These are phyloP conservation scores for Chlorella sorokiniana DNA, from an alignment of 139 green algal genomes.

Conservation along the genomic window DNA sequence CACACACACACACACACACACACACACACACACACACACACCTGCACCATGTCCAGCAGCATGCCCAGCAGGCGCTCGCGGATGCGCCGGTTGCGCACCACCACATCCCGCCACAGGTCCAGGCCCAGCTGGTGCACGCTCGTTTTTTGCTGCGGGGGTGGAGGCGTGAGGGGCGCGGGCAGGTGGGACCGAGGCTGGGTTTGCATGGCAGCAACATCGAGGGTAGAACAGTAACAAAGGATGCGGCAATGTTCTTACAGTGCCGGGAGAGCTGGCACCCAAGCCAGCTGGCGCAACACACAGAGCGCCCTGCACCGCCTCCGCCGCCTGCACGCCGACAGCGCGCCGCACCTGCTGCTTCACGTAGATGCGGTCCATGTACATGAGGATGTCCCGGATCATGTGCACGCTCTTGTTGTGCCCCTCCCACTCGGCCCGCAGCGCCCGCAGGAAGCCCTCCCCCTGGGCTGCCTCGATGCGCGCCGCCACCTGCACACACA, in stretches of 20 bases:
- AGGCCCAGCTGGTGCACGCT: constrained; percentile 90
- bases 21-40: background rate
- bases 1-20: background rate
- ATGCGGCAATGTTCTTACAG: no score
- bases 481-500: constrained; percentile 65
- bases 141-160: background rate
- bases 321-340: no score
- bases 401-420: constrained; percentile 96
- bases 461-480: constrained; percentile 77
- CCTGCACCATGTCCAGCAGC: constrained; percentile 73
- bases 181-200: background rate
- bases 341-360: constrained; percentile 77
- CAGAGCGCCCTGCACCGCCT: background rate
- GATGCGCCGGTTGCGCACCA: constrained; percentile 82
- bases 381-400: constrained; percentile 99
- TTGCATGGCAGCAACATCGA: background rate
- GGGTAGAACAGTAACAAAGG: no score
- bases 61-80: constrained; percentile 70
- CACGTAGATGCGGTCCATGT: constrained; percentile 99
- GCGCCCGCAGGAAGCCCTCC: constrained; percentile 82
- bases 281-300: no score
- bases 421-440: constrained; percentile 87
- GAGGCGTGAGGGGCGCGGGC: background rate
- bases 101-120: constrained; percentile 89
- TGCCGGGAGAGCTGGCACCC: no score